Evolutionary conservation across 768 basidiomycete genomes (phyloP).

Genomic region (Amylocystis lapponica): DNA sequence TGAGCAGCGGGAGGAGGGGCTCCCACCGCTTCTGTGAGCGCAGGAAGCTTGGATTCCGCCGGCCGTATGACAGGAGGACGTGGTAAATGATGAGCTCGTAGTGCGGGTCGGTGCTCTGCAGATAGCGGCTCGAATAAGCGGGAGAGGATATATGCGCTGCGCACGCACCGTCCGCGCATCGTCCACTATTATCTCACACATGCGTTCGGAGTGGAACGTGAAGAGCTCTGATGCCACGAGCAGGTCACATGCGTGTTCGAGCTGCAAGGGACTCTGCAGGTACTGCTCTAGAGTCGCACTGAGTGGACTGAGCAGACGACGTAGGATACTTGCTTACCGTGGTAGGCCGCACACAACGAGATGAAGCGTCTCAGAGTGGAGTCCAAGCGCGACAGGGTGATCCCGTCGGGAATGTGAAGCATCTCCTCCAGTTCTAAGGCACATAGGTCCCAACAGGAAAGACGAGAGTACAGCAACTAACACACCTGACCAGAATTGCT

Average conservation of each 20-base stretch:
- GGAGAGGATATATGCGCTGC: neutral
- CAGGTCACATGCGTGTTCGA: constrained; percentile 75
- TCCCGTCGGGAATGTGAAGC: constrained; percentile 55
- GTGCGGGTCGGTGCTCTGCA: constrained; percentile 81
- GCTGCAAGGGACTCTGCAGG: constrained; percentile 74
- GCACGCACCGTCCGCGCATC: constrained; percentile 59
- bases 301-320: neutral
- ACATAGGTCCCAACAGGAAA: neutral
- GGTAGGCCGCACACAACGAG: constrained; percentile 77
- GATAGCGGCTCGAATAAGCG: neutral
- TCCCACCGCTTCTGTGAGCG: constrained; percentile 82
- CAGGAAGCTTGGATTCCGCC: constrained; percentile 61
- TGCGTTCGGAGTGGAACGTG: constrained; percentile 84
- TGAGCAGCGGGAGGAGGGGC: constrained; percentile 70
- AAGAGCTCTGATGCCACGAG: constrained; percentile 86
- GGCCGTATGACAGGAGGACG: constrained; percentile 71
- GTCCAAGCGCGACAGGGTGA: constrained; percentile 73
- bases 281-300: constrained; percentile 52
- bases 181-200: constrained; percentile 74
- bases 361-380: constrained; percentile 72
- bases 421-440: constrained; percentile 81
- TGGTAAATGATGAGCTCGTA: constrained; percentile 73
- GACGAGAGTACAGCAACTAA: constrained; percentile 7
- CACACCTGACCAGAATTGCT: constrained; percentile 90
- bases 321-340: constrained; percentile 48